Percentiles rank a stretch among this genome's conserved stretches.
Evolutionary conservation across 202 grass and related monocot genomes (phyloP).

Genomic region (Setaria viridis): DNA sequence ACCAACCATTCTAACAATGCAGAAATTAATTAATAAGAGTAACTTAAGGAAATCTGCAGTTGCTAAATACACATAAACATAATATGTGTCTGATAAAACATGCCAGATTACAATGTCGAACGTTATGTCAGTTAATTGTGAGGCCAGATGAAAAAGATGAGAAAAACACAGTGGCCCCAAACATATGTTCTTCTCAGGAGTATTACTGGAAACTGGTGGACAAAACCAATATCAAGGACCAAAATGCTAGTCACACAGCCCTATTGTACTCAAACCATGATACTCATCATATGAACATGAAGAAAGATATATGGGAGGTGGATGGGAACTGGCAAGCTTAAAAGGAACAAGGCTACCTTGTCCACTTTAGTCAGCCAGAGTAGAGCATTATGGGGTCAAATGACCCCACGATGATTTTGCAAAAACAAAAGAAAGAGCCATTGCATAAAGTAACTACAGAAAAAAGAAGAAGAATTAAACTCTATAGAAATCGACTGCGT

Average conservation of each 20-base stretch:
- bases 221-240: conserved; percentile 11
- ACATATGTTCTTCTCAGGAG: background rate
- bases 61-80: conserved; percentile 8
- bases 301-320: background rate
- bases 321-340: background rate
- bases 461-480: background rate
- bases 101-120: conserved; percentile 10
- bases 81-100: conserved; percentile 21
- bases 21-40: conserved; percentile 15
- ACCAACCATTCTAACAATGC: conserved; percentile 30
- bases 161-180: background rate
- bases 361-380: background rate
- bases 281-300: background rate
- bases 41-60: conserved; percentile 8
- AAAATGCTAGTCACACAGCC: background rate
- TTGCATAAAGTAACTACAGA: conserved; percentile 2
- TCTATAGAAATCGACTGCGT: conserved; percentile 5
- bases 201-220: background rate
- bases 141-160: conserved; percentile 25
- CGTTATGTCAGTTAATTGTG: conserved; percentile 12
- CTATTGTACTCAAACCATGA: conserved; percentile 10
- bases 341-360: background rate
- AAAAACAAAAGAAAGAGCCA: background rate
- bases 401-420: background rate
- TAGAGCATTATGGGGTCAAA: background rate